Evolutionary conservation across 2,329 filamentous ascomycete species (phyloP).

Genomic region (Colletotrichum aenigma): DNA sequence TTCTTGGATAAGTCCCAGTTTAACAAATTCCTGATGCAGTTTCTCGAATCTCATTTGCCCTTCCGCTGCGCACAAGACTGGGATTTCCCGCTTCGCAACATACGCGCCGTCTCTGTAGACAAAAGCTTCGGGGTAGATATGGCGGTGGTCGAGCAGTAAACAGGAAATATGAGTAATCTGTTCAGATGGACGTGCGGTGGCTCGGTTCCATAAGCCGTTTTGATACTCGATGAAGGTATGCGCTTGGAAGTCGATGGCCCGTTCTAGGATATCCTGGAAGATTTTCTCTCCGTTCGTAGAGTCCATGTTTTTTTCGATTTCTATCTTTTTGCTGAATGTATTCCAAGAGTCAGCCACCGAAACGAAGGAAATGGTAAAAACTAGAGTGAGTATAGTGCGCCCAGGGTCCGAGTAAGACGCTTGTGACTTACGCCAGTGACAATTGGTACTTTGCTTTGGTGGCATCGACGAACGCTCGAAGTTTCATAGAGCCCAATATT

Average conservation of each 20-base stretch:
- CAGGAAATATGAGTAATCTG: neutral
- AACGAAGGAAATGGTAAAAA: neutral
- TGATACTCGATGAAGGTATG: neutral
- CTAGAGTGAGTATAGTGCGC: neutral
- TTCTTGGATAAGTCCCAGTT: neutral
- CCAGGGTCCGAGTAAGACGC: neutral
- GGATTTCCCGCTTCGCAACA: neutral
- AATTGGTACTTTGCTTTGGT: neutral
- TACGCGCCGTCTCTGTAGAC: neutral
- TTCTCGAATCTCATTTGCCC: neutral
- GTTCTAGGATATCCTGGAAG: neutral
- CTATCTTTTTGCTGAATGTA: neutral
- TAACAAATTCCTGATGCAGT: neutral
- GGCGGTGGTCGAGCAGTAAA: neutral
- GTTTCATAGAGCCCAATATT: neutral
- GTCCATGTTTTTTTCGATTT: neutral
- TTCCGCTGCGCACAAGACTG: neutral
- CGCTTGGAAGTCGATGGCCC: neutral
- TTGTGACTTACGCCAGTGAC: neutral
- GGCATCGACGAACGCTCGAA: neutral
- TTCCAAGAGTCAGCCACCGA: neutral
- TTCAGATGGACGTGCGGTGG: neutral
- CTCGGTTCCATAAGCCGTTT: neutral
- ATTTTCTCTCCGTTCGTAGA: neutral
- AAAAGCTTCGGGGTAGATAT: neutral